These are phyloP conservation scores for Sporothrix variecibatus DNA, from an alignment of 2,329 filamentous ascomycete species.

Conservation along the genomic window DNA sequence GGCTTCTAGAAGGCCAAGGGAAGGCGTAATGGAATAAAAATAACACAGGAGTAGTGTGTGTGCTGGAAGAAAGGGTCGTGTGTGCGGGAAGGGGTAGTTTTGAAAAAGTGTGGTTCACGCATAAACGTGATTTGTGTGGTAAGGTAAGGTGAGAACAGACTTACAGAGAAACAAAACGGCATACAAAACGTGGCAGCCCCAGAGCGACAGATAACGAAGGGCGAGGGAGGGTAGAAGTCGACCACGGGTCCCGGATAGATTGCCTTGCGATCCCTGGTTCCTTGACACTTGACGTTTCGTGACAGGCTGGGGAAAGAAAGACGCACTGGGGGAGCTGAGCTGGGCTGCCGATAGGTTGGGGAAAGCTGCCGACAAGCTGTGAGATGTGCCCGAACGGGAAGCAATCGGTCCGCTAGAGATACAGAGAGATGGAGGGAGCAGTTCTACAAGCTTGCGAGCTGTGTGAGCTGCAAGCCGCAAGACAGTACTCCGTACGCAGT, in stretches of 20 bases:
- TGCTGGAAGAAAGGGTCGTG: neutral
- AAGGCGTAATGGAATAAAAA: neutral
- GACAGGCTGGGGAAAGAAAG: neutral
- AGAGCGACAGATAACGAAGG: neutral
- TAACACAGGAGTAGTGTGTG: neutral
- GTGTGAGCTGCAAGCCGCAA: neutral
- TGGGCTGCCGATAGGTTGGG: neutral
- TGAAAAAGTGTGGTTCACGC: neutral
- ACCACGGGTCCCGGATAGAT: constrained; percentile 18
- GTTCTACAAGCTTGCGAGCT: neutral
- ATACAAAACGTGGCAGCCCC: neutral
- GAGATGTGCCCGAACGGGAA: neutral
- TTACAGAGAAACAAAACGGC: constrained; percentile 5
- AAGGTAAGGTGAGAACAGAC: neutral
- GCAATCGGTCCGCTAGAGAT: neutral
- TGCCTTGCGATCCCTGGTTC: constrained; percentile 29
- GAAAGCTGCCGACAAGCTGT: neutral
- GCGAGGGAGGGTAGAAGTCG: neutral
- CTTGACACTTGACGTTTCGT: constrained; percentile 33
- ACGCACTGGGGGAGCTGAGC: neutral
- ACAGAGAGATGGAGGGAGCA: neutral
- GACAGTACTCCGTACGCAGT: neutral
- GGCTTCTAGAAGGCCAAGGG: constrained; percentile 15
- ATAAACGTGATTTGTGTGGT: neutral
- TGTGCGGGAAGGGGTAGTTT: neutral